Evolutionary conservation across 2,329 filamentous ascomycete genomes (phyloP), one percentile per base, ranked within the genome.

Genomic region (Diaporthe ampelina): DNA sequence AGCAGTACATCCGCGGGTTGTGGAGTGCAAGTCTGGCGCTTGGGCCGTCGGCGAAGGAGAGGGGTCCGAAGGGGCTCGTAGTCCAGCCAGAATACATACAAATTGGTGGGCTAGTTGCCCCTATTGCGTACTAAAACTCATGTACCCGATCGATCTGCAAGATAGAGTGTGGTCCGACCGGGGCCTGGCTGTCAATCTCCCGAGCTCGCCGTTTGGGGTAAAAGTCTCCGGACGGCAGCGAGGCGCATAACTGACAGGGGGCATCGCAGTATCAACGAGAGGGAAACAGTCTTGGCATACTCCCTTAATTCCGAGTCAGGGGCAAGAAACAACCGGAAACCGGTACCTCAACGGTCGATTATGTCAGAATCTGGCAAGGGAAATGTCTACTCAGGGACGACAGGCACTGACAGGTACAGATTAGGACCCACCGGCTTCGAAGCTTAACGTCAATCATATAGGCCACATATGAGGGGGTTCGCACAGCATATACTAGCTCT

Each of bases 61-160:
- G 43, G 26, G 61, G 43, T 24, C 29, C 29, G 43, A 52, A 67
- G 29, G 29, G 29, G 26, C 29, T 67, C 63, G 7, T 26, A 37
- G 29, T 67, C 29, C 45, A 37, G 63, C 45, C 63, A 37, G 45
- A 40, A 10, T 52, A 52, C 43, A 26, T 19, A 24, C 43, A 50
- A 24, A 9, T 8, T 13, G 15, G 26, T 50, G 61, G 11, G 37
- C 21, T n/a, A 21, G 3, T 24, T 19, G 45, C 63, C 63, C 63
- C 63, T 67, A 52, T 67, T 67, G 21, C 45, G 21, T 19, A 21
- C 63, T 52, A 37, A 37, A 45, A 52, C 19, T n/a, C 63, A 52
- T 52, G 63, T 52, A 67, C 63, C 63, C 45, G 63, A 67, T 67
- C 63, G 63, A 67, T 67, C 63, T 67, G 63, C 63, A 67, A 67